These are phyloP conservation scores for Lanzia echinophila DNA, from an alignment of 2,329 filamentous ascomycete genomes.

Conservation along the genomic window DNA sequence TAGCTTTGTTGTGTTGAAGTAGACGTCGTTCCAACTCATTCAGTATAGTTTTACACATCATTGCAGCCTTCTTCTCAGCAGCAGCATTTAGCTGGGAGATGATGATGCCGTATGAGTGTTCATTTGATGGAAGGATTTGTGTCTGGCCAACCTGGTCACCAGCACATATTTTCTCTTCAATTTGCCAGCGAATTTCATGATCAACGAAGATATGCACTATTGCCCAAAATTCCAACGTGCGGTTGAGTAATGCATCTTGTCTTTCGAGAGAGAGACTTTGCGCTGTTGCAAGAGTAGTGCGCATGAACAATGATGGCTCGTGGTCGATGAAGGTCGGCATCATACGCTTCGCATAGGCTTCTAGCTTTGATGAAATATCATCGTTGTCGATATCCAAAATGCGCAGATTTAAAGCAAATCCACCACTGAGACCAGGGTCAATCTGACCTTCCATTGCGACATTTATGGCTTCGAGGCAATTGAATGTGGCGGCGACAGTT, in stretches of 20 bases:
- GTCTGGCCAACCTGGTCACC: conserved; percentile 17
- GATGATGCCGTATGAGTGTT: conserved; percentile 46
- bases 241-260: conserved; percentile 47
- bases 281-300: conserved; percentile 48
- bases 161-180: conserved; percentile 17
- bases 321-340: conserved; percentile 51
- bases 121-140: conserved; percentile 17
- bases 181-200: conserved; percentile 53
- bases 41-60: conserved; percentile 51
- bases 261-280: conserved; percentile 39
- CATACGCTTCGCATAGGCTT: conserved; percentile 53
- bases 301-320: conserved; percentile 55
- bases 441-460: conserved; percentile 29
- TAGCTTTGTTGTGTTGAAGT: conserved; percentile 53
- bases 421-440: conserved; percentile 29
- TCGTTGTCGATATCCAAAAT: conserved; percentile 57
- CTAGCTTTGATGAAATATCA: conserved; percentile 52
- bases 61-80: conserved; percentile 56
- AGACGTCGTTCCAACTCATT: conserved; percentile 55
- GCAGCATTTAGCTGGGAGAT: conserved; percentile 59
- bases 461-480: conserved; percentile 23
- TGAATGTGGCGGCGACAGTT: conserved; percentile 29
- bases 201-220: conserved; percentile 57
- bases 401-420: conserved; percentile 32
- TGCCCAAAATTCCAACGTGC: conserved; percentile 58